These are phyloP conservation scores for Cryptococcus floricola DNA, from an alignment of 1,284 basidiomycete genomes.

Conservation along the genomic window DNA sequence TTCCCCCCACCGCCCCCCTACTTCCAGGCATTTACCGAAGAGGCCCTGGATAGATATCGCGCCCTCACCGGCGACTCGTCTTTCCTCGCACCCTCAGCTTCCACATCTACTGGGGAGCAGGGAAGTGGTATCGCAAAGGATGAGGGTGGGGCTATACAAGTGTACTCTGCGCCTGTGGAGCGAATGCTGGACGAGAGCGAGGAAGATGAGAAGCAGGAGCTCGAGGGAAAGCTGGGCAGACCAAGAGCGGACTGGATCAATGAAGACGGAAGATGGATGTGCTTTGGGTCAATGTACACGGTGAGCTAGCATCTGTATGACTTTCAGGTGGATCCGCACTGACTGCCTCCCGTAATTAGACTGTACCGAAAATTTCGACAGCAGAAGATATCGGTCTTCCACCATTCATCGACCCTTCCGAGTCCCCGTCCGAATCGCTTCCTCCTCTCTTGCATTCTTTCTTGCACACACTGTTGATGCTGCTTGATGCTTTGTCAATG, in stretches of 20 bases:
- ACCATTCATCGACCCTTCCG: slow-evolving; percentile 23
- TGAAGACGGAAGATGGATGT: slow-evolving; percentile 25
- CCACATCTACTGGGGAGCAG: slow-evolving; percentile 4
- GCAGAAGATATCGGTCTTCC: slow-evolving; percentile 33
- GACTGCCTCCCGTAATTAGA: slow-evolving; percentile 13
- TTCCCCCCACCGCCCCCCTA: slow-evolving; percentile 44
- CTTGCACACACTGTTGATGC: slow-evolving; percentile 39
- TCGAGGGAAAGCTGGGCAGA: slow-evolving; percentile 18
- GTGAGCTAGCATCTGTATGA: slow-evolving; percentile 18
- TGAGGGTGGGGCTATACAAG: neutral
- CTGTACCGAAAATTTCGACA: slow-evolving; percentile 31
- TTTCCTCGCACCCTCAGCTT: neutral
- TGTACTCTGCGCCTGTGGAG: neutral
- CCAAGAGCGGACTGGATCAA: slow-evolving; percentile 36
- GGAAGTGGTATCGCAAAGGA: slow-evolving; percentile 9
- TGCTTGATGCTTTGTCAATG: slow-evolving; percentile 37
- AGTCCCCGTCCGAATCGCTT: slow-evolving; percentile 26
- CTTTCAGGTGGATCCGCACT: neutral
- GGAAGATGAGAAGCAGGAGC: slow-evolving; percentile 11
- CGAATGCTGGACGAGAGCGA: slow-evolving; percentile 12
- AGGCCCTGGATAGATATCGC: slow-evolving; percentile 22
- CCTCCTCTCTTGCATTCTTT: slow-evolving; percentile 40
- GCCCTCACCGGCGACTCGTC: slow-evolving; percentile 11
- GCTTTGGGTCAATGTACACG: slow-evolving; percentile 37
- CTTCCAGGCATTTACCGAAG: slow-evolving; percentile 37